Base-by-base conservation (phyloP, 148 eudicot genomes). In the Euryodendron excelsum region DNA sequence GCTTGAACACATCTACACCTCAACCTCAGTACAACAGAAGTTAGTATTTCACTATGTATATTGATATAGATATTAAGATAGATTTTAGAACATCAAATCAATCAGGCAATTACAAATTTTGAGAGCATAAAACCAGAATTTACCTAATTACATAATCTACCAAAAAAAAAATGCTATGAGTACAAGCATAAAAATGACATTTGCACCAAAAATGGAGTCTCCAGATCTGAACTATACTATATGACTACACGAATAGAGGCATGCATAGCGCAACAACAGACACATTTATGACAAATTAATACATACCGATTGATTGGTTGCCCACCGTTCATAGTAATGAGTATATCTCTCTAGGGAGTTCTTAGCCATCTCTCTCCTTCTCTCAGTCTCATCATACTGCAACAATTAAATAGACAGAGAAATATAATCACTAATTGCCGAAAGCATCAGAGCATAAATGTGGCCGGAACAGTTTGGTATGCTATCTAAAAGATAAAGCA, bases 271-370 rank as follows among this genome's bases (percentile, higher is more conserved):
- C 59, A 41, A 2, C 47, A 69, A 28, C 34, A 71, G 9, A n/a
- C 52, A 63, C n/a, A 23, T n/a, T 45, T 12, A 3, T 53, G 27
- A 52, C 61, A n/a, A 71, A 60, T 4, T 72, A n/a, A 69, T 12
- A 20, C 79, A 41, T 83, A 88, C 90, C 78, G 78, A 84, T 61
- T 88, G 86, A 61, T 88, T 86, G 63, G 82, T 78, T 20, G 83
- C 87, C 89, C 91, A 88, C 73, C 91, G 81, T 60, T 88, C 91
- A 83, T 82, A 88, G 64, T 88, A 88, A 70, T 88, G 90, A 36
- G 84, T 79, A 39, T 88, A 88, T 72, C 85, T 85, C 79, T 85
- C 88, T 55, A 85, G 83, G 64, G 84, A 80, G 28, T 82, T 88
- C 80, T 88, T 88, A 39, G 91, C 91, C 87, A 78, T 84, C 80